These are phyloP conservation scores for Sanghuangporus baumii DNA, from an alignment of 1,284 basidiomycete genomes.

Conservation along the genomic window DNA sequence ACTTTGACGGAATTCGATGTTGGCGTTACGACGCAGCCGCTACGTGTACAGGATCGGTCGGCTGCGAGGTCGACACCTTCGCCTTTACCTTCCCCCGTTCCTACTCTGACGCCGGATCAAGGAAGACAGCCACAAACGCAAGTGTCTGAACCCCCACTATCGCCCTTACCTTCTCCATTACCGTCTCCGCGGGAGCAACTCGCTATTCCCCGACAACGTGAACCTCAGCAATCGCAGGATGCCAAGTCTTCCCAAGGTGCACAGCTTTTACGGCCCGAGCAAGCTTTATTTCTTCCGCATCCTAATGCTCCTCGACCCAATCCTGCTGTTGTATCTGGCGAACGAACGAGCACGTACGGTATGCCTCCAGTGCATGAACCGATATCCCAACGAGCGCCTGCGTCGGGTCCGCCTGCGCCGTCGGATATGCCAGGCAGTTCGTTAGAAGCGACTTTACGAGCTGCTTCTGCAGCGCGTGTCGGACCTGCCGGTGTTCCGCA, in stretches of 20 bases:
- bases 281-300: constrained; percentile 56
- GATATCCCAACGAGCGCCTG: constrained; percentile 3
- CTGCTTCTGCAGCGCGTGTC: constrained; percentile 24
- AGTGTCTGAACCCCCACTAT: neutral
- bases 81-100: neutral
- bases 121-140: neutral
- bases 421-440: constrained; percentile 13
- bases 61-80: neutral
- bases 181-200: neutral
- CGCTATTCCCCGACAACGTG: neutral
- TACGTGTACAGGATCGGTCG: constrained; percentile 6
- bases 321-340: constrained; percentile 33
- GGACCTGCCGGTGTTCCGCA: constrained; percentile 23
- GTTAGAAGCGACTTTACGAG: constrained; percentile 23
- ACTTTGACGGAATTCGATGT: neutral
- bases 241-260: constrained; percentile 14
- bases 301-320: constrained; percentile 64
- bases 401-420: constrained; percentile 27
- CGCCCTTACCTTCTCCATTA: constrained; percentile 3
- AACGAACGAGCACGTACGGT: constrained; percentile 21
- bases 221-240: neutral
- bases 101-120: neutral
- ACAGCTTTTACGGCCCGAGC: constrained; percentile 14
- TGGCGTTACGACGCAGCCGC: constrained; percentile 6
- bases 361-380: constrained; percentile 14